Percentiles rank a stretch among this genome's conserved stretches.
These are phyloP conservation scores for Carex myosuroides DNA, from an alignment of 176 grass and related monocot genomes.

Conservation along the genomic window DNA sequence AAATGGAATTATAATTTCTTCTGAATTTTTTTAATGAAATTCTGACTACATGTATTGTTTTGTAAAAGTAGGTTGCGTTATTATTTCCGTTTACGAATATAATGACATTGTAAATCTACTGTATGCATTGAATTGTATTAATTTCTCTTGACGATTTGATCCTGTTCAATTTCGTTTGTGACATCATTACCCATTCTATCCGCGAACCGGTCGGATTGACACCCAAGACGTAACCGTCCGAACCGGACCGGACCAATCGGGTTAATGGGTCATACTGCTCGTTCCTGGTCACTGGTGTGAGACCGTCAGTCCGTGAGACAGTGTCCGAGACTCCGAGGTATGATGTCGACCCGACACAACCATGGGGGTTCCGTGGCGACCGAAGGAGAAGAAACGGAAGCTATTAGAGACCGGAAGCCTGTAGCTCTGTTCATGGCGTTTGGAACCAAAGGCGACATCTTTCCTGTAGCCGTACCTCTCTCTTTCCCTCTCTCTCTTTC, in stretches of 20 bases:
- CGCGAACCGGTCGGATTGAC: background rate
- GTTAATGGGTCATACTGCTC: background rate
- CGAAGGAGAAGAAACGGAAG: background rate
- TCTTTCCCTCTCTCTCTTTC: background rate
- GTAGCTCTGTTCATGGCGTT: conserved; percentile 84
- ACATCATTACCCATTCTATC: no score
- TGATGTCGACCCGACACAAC: background rate
- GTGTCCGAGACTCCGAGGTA: background rate
- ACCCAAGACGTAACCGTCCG: background rate
- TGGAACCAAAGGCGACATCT: conserved; percentile 78
- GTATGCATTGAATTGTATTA: no score
- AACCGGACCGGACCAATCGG: background rate
- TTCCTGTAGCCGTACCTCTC: conserved; percentile 57
- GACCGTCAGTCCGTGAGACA: background rate
- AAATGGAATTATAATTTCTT: no score
- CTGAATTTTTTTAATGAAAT: no score
- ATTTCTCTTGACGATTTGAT: no score
- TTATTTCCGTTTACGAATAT: no score
- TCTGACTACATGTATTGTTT: no score
- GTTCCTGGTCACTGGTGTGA: background rate
- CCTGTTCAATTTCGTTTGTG: no score
- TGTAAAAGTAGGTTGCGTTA: no score
- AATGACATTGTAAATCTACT: no score
- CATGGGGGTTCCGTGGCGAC: background rate
- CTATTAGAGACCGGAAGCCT: conserved; percentile 19